These are phyloP conservation scores for Rhizopogon vinicolor DNA, from an alignment of 768 basidiomycete species.

Conservation along the genomic window DNA sequence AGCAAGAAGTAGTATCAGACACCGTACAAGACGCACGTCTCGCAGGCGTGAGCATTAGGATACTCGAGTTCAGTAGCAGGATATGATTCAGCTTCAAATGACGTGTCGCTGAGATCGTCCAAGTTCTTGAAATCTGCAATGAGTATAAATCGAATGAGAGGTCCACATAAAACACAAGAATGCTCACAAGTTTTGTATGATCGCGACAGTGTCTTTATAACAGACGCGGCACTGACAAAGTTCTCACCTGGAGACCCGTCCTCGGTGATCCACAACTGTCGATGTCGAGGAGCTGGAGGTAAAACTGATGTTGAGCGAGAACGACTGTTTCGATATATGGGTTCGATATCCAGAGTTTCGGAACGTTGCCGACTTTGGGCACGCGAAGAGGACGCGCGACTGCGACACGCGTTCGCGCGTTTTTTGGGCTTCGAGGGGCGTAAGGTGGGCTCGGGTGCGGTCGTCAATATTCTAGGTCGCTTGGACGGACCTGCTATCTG, in stretches of 20 bases:
- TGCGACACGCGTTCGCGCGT: conserved; percentile 12
- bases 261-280: conserved; percentile 47
- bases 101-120: conserved; percentile 53
- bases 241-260: conserved; percentile 46
- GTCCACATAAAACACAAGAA: not conserved
- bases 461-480: not conserved
- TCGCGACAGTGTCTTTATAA: conserved; percentile 58
- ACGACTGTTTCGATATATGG: conserved; percentile 50
- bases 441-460: not conserved
- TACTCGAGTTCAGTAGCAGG: conserved; percentile 76
- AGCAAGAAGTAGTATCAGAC: not conserved
- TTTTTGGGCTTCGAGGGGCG: conserved; percentile 22
- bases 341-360: conserved; percentile 43
- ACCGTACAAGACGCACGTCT: conserved; percentile 44
- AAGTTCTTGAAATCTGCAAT: conserved; percentile 66
- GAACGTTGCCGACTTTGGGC: conserved; percentile 36
- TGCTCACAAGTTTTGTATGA: conserved; percentile 67
- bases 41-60: conserved; percentile 64
- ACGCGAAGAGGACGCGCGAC: conserved; percentile 35
- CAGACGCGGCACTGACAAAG: conserved; percentile 60
- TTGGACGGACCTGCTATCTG: conserved; percentile 2
- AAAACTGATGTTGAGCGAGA: conserved; percentile 63
- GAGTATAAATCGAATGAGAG: conserved; percentile 10
- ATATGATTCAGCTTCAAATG: conserved; percentile 58
- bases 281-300: conserved; percentile 26